A percentile compares a stretch with the other conserved stretches of the same genome.
phyloP scores from a whole-genome alignment of 768 basidiomycete genomes.

The Lenzites betulinus region DNA sequence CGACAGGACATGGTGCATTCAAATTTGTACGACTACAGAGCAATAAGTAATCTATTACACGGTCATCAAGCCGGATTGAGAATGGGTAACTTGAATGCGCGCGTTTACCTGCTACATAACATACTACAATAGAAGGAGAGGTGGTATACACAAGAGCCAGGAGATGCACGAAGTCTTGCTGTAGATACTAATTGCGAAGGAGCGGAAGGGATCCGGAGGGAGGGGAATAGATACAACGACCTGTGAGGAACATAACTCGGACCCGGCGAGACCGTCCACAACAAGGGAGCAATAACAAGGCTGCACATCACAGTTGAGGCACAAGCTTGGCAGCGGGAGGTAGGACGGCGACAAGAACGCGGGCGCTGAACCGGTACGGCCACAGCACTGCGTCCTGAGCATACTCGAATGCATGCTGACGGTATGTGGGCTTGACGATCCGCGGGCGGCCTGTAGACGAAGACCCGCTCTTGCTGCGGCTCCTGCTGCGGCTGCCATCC shows the following conservation, averaged over 20 bases:
- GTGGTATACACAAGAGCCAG: neutral
- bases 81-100: neutral
- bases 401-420: conserved; percentile 20
- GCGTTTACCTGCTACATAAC: neutral
- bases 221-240: neutral
- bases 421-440: neutral
- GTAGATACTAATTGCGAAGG: neutral
- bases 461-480: conserved; percentile 16
- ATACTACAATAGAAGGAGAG: neutral
- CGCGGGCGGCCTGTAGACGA: conserved; percentile 1
- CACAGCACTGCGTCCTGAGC: conserved; percentile 22
- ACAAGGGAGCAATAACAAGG: too few relatives aligned
- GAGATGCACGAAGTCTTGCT: neutral
- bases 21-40: too few relatives aligned
- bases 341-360: conserved; percentile 20
- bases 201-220: neutral
- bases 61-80: neutral
- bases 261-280: conserved; percentile 1
- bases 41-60: neutral
- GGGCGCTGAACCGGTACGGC: conserved; percentile 26
- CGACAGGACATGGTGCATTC: too few relatives aligned
- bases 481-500: conserved; percentile 20
- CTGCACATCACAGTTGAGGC: neutral
- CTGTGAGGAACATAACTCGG: neutral
- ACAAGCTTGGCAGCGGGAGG: conserved; percentile 19